These are phyloP conservation scores for Fibroporia radiculosa DNA, from an alignment of 768 basidiomycete species.

Conservation along the genomic window DNA sequence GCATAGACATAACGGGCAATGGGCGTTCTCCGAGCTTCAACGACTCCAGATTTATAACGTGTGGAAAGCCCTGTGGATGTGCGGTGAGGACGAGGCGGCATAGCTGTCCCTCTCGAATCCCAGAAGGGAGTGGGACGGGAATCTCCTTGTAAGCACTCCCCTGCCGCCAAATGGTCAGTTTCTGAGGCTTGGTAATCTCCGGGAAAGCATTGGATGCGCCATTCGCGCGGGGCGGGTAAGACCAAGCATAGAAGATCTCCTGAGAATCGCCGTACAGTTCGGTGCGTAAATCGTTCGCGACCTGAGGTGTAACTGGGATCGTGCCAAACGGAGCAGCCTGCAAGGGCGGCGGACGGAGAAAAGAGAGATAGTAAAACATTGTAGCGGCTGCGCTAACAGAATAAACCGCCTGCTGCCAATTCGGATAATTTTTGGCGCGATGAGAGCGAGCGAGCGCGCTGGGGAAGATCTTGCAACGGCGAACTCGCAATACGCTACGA, in stretches of 20 bases:
- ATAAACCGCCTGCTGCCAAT: too few species aligned
- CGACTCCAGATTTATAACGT: slow-evolving; percentile 35
- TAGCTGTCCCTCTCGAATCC: slow-evolving; percentile 40
- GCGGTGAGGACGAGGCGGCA: slow-evolving; percentile 63
- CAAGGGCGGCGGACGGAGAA: slow-evolving; percentile 77
- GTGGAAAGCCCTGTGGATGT: slow-evolving; percentile 19
- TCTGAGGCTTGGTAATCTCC: slow-evolving; percentile 35
- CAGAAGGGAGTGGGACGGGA: slow-evolving; percentile 53
- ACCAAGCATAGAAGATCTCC: slow-evolving; percentile 72
- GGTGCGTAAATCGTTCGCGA: slow-evolving; percentile 86
- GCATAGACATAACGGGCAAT: slow-evolving; percentile 64
- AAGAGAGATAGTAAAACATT: slow-evolving; percentile 89
- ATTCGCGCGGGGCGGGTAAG: slow-evolving; percentile 6
- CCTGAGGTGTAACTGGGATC: slow-evolving; percentile 70
- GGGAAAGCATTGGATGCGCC: slow-evolving; percentile 12
- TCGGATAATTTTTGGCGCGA: too few species aligned
- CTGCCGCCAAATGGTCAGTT: slow-evolving; percentile 69
- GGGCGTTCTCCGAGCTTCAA: slow-evolving; percentile 35
- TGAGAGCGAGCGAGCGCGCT: too few species aligned
- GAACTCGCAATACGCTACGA: too few species aligned
- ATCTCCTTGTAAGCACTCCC: slow-evolving; percentile 72
- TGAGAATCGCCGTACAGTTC: slow-evolving; percentile 47
- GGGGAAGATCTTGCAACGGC: too few species aligned
- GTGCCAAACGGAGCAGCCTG: slow-evolving; percentile 33
- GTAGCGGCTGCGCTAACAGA: too few species aligned